phyloP scores from a whole-genome alignment of 2,329 filamentous ascomycete species.

The Escovopsis weberi region DNA sequence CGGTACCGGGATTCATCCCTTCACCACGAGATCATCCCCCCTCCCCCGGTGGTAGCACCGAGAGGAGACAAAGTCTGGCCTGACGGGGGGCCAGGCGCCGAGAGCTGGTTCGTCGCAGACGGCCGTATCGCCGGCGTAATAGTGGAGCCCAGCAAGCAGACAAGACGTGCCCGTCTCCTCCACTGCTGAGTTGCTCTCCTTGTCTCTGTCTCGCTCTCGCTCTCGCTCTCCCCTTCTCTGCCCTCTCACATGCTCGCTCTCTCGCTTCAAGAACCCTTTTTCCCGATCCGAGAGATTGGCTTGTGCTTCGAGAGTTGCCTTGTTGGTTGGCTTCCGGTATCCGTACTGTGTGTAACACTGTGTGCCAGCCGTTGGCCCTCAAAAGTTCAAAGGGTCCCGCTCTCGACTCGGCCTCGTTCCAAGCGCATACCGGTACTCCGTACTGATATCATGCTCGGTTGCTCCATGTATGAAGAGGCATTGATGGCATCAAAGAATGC shows the following conservation, averaged over 20 bases:
- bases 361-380: not conserved
- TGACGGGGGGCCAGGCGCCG: conserved; percentile 11
- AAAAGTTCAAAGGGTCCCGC: not conserved
- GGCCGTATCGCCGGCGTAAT: conserved; percentile 45
- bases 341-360: conserved; percentile 2
- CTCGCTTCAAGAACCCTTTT: no score
- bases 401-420: not conserved
- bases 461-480: conserved; percentile 7
- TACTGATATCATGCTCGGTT: not conserved
- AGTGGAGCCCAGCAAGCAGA: conserved; percentile 28
- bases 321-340: not conserved
- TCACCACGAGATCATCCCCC: no score
- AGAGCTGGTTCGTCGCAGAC: conserved; percentile 26
- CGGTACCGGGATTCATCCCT: no score
- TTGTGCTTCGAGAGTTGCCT: no score
- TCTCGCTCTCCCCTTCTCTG: not conserved
- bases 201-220: no score
- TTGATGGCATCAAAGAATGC: conserved; percentile 3
- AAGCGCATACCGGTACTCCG: not conserved
- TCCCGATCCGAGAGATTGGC: not conserved
- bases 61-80: no score
- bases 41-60: no score
- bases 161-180: conserved; percentile 2
- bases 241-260: not conserved
- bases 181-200: no score